Conservation (phyloP, 2,329 filamentous ascomycete genomes). For the Chrysoporthe austroafricana region DNA sequence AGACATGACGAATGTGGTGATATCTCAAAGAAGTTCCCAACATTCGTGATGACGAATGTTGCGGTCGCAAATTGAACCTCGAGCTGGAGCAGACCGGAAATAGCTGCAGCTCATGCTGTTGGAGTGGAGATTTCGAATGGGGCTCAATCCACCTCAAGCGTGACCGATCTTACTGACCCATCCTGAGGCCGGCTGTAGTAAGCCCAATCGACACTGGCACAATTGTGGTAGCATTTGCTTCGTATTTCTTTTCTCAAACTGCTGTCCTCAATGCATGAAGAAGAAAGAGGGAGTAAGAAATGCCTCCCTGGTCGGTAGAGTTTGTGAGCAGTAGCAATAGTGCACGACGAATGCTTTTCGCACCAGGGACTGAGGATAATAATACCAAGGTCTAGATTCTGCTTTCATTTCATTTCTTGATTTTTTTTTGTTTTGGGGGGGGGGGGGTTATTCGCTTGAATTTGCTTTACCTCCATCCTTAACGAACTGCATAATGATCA, state of each 20-base stretch:
- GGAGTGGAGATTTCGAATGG: not conserved
- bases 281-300: not conserved
- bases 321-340: not conserved
- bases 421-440: not conserved
- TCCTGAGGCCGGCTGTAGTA: not conserved
- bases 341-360: not conserved
- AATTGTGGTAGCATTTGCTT: not conserved
- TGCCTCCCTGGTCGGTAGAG: not conserved
- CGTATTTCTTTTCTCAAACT: not conserved
- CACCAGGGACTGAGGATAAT: not conserved
- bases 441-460: not conserved
- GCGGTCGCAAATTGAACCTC: not conserved
- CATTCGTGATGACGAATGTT: not conserved
- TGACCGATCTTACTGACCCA: not conserved
- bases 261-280: no score
- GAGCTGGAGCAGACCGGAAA: not conserved
- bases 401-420: not conserved
- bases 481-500: no score
- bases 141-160: not conserved
- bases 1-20: not conserved
- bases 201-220: not conserved
- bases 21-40: not conserved
- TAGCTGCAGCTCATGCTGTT: conserved; percentile 2
- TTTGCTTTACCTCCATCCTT: not conserved
- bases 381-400: not conserved